phyloP scores from a whole-genome alignment of 768 basidiomycete species.

The Lentinula sp. region DNA sequence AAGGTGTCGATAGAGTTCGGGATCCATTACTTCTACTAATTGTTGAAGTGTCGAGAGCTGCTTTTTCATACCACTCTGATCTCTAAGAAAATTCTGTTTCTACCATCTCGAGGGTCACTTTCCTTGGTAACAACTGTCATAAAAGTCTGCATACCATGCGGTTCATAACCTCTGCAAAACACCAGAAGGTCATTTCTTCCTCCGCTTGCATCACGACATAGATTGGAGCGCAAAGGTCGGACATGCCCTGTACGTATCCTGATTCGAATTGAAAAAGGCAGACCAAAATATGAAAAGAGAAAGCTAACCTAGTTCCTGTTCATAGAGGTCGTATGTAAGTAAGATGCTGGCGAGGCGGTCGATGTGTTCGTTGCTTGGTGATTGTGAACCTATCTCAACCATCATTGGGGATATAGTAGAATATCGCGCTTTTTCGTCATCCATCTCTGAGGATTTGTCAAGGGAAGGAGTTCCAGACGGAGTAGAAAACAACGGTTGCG shows the following conservation, averaged over 20 bases:
- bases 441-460: slow-evolving; percentile 23
- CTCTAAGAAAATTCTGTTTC: slow-evolving; percentile 93
- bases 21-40: slow-evolving; percentile 90
- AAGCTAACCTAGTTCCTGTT: slow-evolving; percentile 76
- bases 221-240: slow-evolving; percentile 88
- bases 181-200: slow-evolving; percentile 93
- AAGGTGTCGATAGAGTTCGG: slow-evolving; percentile 88
- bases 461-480: slow-evolving; percentile 13
- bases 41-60: slow-evolving; percentile 88
- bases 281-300: background rate
- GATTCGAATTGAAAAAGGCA: slow-evolving; percentile 12
- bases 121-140: slow-evolving; percentile 2
- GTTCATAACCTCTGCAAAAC: slow-evolving; percentile 91
- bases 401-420: slow-evolving; percentile 73
- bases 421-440: slow-evolving; percentile 54
- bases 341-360: slow-evolving; percentile 82
- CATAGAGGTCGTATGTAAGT: slow-evolving; percentile 87
- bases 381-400: slow-evolving; percentile 77
- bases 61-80: slow-evolving; percentile 97
- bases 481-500: slow-evolving; percentile 80
- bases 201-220: slow-evolving; percentile 89
- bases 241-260: slow-evolving; percentile 99
- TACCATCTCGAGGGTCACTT: slow-evolving; percentile 20
- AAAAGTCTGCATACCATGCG: slow-evolving; percentile 65
- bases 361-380: slow-evolving; percentile 87